These are phyloP conservation scores for Diaporthe ampelina DNA, from an alignment of 2,329 filamentous ascomycete species.

Conservation along the genomic window DNA sequence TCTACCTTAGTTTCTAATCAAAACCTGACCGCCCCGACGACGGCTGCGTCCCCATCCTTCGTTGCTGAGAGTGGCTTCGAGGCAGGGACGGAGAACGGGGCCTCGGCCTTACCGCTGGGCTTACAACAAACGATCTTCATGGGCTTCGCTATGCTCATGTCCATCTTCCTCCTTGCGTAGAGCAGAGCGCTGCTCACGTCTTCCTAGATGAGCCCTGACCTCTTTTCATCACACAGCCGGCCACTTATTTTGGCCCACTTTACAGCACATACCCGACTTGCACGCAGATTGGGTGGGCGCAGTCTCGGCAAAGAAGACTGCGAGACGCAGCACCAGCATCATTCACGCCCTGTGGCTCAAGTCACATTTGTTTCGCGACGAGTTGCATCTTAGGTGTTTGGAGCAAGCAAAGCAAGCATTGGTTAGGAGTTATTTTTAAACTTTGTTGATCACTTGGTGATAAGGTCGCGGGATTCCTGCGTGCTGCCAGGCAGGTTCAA, in stretches of 20 bases:
- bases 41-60: slow-evolving; percentile 50
- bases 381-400: slow-evolving; percentile 28
- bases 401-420: slow-evolving; percentile 22
- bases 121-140: slow-evolving; percentile 45
- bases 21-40: slow-evolving; percentile 48
- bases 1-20: slow-evolving; percentile 61
- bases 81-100: slow-evolving; percentile 44
- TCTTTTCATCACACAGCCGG: background rate
- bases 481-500: slow-evolving; percentile 14
- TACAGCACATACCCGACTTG: slow-evolving; percentile 4
- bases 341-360: background rate
- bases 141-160: background rate
- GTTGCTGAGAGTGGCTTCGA: slow-evolving; percentile 55
- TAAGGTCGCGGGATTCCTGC: background rate
- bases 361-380: background rate
- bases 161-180: background rate
- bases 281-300: too few relatives aligned
- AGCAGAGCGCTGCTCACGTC: background rate
- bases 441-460: background rate
- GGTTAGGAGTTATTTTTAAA: slow-evolving; percentile 16
- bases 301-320: slow-evolving; percentile 15
- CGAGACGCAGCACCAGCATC: background rate
- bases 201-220: too few relatives aligned
- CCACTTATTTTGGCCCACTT: background rate
- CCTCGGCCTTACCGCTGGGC: slow-evolving; percentile 43